A percentile compares a stretch with the other conserved stretches of the same genome.
These are phyloP conservation scores for Scedosporium aurantiacum DNA, from an alignment of 2,329 filamentous ascomycete genomes.

Conservation along the genomic window DNA sequence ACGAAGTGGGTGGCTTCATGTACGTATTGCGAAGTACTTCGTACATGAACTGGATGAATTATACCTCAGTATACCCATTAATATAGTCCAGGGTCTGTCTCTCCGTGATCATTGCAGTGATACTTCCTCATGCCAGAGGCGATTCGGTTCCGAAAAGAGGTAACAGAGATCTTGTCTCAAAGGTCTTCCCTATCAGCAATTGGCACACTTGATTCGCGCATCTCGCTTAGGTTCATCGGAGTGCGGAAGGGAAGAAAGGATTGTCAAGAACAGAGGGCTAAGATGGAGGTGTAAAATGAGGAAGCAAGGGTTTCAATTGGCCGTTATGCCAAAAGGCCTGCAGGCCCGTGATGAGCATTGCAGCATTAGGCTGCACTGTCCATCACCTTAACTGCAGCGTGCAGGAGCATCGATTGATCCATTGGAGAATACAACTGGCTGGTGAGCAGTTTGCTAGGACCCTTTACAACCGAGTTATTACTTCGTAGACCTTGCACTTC, in stretches of 20 bases:
- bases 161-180: background rate
- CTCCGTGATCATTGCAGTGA: no score
- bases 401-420: background rate
- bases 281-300: background rate
- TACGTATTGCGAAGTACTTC: no score
- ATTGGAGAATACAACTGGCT: background rate
- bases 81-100: no score
- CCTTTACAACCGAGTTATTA: no score
- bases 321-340: background rate
- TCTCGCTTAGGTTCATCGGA: background rate
- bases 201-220: background rate
- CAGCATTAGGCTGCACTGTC: background rate
- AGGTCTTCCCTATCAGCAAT: background rate
- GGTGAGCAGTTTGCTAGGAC: no score
- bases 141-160: no score
- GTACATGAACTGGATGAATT: no score
- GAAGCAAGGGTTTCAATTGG: background rate
- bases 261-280: background rate
- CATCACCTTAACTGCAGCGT: background rate
- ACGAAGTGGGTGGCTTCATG: no score
- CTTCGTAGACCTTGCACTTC: no score
- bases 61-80: no score
- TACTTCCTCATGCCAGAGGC: no score
- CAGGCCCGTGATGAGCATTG: background rate
- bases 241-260: background rate